A percentile compares a stretch with the other conserved stretches of the same genome.
Conservation (phyloP, 768 basidiomycete species). For the Macrolepiota albuminosa region DNA sequence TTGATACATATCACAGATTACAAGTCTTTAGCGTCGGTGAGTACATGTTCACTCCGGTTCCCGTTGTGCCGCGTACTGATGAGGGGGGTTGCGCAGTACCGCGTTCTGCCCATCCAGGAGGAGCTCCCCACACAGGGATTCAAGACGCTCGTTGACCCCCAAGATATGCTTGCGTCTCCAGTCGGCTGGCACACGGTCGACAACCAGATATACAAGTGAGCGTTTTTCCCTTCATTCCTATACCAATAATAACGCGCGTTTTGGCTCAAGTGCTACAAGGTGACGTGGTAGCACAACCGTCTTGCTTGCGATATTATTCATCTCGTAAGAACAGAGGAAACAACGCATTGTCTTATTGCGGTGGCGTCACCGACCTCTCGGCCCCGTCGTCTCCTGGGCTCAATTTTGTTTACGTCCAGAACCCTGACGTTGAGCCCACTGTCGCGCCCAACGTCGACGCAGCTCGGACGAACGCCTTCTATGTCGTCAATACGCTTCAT, state of each 20-base stretch:
- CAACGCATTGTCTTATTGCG: slow-evolving; percentile 32
- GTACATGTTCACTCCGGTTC: slow-evolving; percentile 5
- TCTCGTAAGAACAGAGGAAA: slow-evolving; percentile 26
- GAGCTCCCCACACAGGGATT: slow-evolving; percentile 43
- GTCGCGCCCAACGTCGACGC: slow-evolving; percentile 42
- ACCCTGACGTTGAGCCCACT: slow-evolving; percentile 23
- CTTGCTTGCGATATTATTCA: background rate
- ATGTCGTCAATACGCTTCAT: slow-evolving; percentile 57
- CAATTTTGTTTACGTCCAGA: slow-evolving; percentile 36
- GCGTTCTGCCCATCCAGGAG: slow-evolving; percentile 41
- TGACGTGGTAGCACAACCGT: background rate
- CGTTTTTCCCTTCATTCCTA: too few relatives aligned
- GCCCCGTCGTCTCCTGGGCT: slow-evolving; percentile 32
- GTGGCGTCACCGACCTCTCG: slow-evolving; percentile 22
- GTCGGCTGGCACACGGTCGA: slow-evolving; percentile 33
- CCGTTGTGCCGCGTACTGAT: background rate
- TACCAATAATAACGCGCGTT: background rate
- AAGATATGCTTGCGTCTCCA: slow-evolving; percentile 44
- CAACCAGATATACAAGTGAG: slow-evolving; percentile 11
- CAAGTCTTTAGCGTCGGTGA: slow-evolving; percentile 38
- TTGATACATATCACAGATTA: slow-evolving; percentile 49
- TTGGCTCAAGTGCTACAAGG: slow-evolving; percentile 3
- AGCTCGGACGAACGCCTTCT: slow-evolving; percentile 53
- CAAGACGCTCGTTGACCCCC: slow-evolving; percentile 39
- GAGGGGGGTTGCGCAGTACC: slow-evolving; percentile 25